Evolutionary conservation across 179 eudicot species (phyloP).

Genomic region (Patellifolia procumbens): DNA sequence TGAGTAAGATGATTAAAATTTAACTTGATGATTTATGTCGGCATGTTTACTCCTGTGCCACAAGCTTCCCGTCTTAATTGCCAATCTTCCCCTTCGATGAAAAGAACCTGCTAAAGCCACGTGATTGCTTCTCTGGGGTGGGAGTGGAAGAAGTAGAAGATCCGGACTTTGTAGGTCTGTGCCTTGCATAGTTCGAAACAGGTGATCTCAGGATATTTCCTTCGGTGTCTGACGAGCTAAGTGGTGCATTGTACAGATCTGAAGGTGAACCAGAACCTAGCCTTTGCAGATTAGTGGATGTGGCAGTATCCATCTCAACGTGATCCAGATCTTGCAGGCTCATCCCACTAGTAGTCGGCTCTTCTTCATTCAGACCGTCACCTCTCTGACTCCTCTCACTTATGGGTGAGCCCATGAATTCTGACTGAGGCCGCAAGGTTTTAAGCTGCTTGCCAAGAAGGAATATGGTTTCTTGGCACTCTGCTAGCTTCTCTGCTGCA

Average conservation of each 20-base stretch:
- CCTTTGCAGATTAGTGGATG: constrained; percentile 44
- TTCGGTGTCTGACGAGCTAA: constrained; percentile 63
- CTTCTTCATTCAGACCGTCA: constrained; percentile 47
- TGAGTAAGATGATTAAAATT: not conserved
- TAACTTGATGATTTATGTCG: too few species aligned
- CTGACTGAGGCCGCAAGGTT: constrained; percentile 64
- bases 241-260: constrained; percentile 40
- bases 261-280: constrained; percentile 59
- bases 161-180: constrained; percentile 68
- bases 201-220: constrained; percentile 57
- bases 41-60: not conserved
- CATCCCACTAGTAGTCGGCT: constrained; percentile 52
- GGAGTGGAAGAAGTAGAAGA: constrained; percentile 76
- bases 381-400: constrained; percentile 41
- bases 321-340: constrained; percentile 49
- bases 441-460: constrained; percentile 90
- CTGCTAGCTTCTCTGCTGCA: constrained; percentile 93
- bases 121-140: constrained; percentile 82
- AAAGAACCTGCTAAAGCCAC: constrained; percentile 86
- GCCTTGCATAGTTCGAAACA: constrained; percentile 44
- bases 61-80: constrained; percentile 16
- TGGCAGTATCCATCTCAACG: constrained; percentile 42
- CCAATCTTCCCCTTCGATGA: constrained; percentile 62
- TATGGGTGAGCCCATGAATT: constrained; percentile 46
- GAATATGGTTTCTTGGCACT: constrained; percentile 92